Evolutionary conservation across 164 flowering plant genomes (phyloP), one percentile per base, ranked within the genome.

Genomic region (Annona squamosa): DNA sequence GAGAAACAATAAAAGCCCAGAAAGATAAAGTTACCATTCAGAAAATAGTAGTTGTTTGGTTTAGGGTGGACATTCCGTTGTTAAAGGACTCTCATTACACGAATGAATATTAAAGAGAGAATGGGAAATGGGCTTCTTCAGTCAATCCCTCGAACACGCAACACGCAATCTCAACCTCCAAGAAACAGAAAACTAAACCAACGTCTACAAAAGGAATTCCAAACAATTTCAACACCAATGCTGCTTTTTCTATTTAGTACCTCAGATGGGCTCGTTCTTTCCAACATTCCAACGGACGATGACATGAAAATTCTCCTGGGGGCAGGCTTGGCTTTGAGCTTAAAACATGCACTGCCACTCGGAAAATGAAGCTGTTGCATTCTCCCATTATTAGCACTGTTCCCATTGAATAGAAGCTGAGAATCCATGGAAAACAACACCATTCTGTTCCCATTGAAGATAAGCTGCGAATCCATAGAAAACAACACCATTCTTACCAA

Each of bases 231-330:
- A 19, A 66, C 17, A 2, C 16, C 44, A 4, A 7, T 41, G 3
- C 1, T 41, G 12, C 12, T 26, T 4, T 26, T 26, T 7, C 12
- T 12, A 6, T 41, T 57, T 61, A 19, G 65, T 79, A 91, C 97
- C 97, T 91, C 92, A 78, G 73, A 67, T 41, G 94, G 86, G 84
- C 97, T 91, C 74, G 80, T 84, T 82, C 97, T 88, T 75, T 88
- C 90, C 37, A 83, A 85, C 72, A 85, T 86, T 10, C 81, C 91
- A 76, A 72, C 44, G 4, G 68, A 62, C 77, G 73, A 83, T 79
- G 84, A 80, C 44, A 77, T 19, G 10, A 69, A 59, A 37, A 70
- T 16, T 63, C 72, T 79, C 72, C 76, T 71, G 61, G 80, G 26
- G 68, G 10, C 46, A 71, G 61, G 42, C 83, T 63, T 75, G 3